These are phyloP conservation scores for Raffaelea albimanens DNA, from an alignment of 2,329 filamentous ascomycete species.

Conservation along the genomic window DNA sequence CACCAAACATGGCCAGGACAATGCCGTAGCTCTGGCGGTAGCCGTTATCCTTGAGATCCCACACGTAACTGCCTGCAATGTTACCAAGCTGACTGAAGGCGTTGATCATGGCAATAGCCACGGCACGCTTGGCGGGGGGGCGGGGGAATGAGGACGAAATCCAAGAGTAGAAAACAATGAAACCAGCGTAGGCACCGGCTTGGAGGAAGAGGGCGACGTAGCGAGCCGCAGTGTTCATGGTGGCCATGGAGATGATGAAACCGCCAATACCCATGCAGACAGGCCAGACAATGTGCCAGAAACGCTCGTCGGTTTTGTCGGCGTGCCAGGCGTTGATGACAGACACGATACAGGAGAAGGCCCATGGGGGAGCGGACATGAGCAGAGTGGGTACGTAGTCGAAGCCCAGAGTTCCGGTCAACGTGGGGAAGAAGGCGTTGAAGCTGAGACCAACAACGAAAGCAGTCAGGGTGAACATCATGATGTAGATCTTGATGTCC, in stretches of 20 bases:
- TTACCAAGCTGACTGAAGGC: conserved; percentile 48
- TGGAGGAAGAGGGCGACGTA: conserved; percentile 50
- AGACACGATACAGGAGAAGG: conserved; percentile 24
- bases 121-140: conserved; percentile 24
- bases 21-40: not conserved
- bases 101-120: conserved; percentile 52
- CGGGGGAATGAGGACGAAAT: conserved; percentile 43
- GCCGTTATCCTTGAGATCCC: conserved; percentile 6
- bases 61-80: conserved; percentile 12
- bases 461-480: conserved; percentile 30
- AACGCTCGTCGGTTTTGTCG: conserved; percentile 46
- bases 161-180: conserved; percentile 33
- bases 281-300: conserved; percentile 44
- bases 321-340: conserved; percentile 38
- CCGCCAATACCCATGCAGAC: not conserved
- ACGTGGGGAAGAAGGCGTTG: not conserved
- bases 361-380: conserved; percentile 35
- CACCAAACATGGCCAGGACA: not conserved
- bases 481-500: conserved; percentile 51
- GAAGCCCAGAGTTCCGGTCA: conserved; percentile 20
- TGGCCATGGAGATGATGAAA: conserved; percentile 6
- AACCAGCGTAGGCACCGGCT: conserved; percentile 35
- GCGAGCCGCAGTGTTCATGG: conserved; percentile 38
- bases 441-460: not conserved
- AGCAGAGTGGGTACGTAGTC: conserved; percentile 29